Evolutionary conservation across 345 rosid species (phyloP).

Genomic region (Aurinia saxatilis): DNA sequence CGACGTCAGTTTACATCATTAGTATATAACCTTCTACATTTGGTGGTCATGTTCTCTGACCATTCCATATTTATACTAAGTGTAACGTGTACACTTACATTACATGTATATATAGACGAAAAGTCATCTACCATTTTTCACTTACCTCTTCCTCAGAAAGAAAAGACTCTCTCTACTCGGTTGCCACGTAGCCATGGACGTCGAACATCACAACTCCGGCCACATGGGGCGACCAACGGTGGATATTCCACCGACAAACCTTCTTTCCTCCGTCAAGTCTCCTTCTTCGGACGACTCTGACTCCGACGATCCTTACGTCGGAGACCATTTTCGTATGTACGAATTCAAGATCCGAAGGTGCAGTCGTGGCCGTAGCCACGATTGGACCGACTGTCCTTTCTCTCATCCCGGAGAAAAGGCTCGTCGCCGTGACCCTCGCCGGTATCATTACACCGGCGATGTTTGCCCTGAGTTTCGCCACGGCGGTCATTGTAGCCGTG

Average conservation of each 20-base stretch:
- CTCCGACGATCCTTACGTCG: slow-evolving; percentile 52
- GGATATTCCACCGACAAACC: slow-evolving; percentile 65
- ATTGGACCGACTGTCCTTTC: slow-evolving; percentile 96
- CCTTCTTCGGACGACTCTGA: slow-evolving; percentile 24
- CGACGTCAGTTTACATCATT: too few relatives aligned
- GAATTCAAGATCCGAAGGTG: slow-evolving; percentile 93
- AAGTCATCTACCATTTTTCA: background rate
- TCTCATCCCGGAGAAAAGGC: slow-evolving; percentile 90
- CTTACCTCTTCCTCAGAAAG: background rate
- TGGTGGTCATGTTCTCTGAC: too few relatives aligned
- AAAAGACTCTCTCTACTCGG: background rate
- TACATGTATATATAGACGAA: slow-evolving; percentile 4
- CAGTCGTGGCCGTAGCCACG: slow-evolving; percentile 86
- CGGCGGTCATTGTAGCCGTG: slow-evolving; percentile 53
- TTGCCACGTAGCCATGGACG: slow-evolving; percentile 32
- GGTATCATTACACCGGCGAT: slow-evolving; percentile 54
- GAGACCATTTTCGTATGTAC: slow-evolving; percentile 83
- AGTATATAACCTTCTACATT: too few relatives aligned
- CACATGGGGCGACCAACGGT: slow-evolving; percentile 27
- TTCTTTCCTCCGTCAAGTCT: slow-evolving; percentile 25
- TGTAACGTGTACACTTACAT: too few relatives aligned
- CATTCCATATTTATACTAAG: too few relatives aligned
- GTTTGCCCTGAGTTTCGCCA: slow-evolving; percentile 70
- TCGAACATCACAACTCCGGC: slow-evolving; percentile 43
- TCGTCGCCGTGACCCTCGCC: slow-evolving; percentile 73